Evolutionary conservation across 2,329 filamentous ascomycete species (phyloP).

Genomic region (Microsporum canis): DNA sequence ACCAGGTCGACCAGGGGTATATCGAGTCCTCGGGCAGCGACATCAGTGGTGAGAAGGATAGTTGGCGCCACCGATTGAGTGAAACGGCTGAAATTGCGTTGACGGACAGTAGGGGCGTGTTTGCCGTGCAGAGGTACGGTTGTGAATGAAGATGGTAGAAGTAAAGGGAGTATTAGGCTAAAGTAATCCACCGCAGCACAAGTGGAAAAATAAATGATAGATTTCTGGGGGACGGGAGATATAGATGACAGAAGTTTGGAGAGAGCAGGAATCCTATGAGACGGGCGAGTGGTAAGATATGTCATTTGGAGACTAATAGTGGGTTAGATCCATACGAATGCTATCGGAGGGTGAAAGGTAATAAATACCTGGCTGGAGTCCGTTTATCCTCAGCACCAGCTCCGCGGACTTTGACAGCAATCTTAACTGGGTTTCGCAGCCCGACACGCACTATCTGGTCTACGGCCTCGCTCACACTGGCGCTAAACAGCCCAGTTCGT

Average conservation of each 20-base stretch:
- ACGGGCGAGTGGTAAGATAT: conserved; percentile 63
- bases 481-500: conserved; percentile 85
- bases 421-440: conserved; percentile 84
- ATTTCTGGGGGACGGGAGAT: conserved; percentile 65
- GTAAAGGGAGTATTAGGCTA: conserved; percentile 60
- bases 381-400: conserved; percentile 67
- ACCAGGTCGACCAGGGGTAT: conserved; percentile 87
- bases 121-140: conserved; percentile 84
- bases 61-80: conserved; percentile 61
- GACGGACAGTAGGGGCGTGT: conserved; percentile 73
- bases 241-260: conserved; percentile 58
- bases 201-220: conserved; percentile 85
- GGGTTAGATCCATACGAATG: background rate
- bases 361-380: conserved; percentile 59
- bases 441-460: conserved; percentile 87
- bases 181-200: conserved; percentile 95
- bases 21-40: conserved; percentile 81
- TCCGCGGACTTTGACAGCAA: conserved; percentile 82
- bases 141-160: conserved; percentile 57
- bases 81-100: conserved; percentile 78
- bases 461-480: conserved; percentile 90
- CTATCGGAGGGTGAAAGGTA: background rate
- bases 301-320: conserved; percentile 64
- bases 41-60: conserved; percentile 81
- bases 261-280: conserved; percentile 68